Conservation (phyloP, 805 yeast genomes). For the Wickerhamiella dianesei region DNA sequence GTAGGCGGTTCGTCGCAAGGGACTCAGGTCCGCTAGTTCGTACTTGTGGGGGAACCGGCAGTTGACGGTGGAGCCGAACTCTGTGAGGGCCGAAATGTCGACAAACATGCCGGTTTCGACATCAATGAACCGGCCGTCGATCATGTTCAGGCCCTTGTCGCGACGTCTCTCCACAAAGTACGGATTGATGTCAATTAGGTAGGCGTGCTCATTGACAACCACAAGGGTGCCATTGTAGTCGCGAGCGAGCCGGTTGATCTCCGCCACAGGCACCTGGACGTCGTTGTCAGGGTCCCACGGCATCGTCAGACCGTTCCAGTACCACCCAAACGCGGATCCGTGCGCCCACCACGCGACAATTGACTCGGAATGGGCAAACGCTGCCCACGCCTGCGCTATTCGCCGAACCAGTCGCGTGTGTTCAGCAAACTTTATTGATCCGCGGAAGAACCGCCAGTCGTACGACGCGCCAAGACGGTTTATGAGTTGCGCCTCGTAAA, state of each 20-base stretch:
- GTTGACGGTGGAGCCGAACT: conserved; percentile 22
- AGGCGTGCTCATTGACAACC: conserved; percentile 35
- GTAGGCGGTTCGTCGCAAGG: conserved; percentile 39
- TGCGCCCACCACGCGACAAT: conserved; percentile 36
- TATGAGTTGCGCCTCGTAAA: background rate
- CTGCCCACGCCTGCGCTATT: conserved; percentile 35
- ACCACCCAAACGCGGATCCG: conserved; percentile 39
- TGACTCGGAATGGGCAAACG: conserved; percentile 32
- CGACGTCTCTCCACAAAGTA: conserved; percentile 36
- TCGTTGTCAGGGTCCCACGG: conserved; percentile 43
- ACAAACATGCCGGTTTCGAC: conserved; percentile 48
- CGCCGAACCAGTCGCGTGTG: conserved; percentile 37
- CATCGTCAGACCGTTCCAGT: conserved; percentile 35
- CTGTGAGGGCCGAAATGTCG: conserved; percentile 41
- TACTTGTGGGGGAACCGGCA: conserved; percentile 47
- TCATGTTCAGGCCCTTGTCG: conserved; percentile 36
- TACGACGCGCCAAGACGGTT: conserved; percentile 20
- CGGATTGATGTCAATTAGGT: conserved; percentile 36
- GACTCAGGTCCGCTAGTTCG: conserved; percentile 35
- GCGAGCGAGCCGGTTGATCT: conserved; percentile 33
- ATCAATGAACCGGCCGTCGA: conserved; percentile 48
- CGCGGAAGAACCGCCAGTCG: conserved; percentile 56
- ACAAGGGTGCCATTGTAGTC: conserved; percentile 36
- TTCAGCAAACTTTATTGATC: conserved; percentile 27
- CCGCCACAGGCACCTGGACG: conserved; percentile 40